A percentile compares a stretch with the other conserved stretches of the same genome.
Evolutionary conservation across 305 asterid species (phyloP).

Genomic region (Salvia sclarea): DNA sequence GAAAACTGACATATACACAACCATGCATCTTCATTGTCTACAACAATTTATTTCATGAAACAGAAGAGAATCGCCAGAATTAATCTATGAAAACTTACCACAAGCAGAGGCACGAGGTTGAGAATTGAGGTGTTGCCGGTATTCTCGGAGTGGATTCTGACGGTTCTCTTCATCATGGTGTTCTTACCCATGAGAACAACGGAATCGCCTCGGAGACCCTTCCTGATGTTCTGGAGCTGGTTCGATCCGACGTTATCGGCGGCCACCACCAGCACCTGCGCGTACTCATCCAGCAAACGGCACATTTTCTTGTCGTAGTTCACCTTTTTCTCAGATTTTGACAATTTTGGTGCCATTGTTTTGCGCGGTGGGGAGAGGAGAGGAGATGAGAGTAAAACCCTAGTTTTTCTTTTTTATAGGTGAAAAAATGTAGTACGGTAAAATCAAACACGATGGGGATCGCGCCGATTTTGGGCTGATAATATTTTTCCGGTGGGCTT

Average conservation of each 20-base stretch:
- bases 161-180: conserved; percentile 85
- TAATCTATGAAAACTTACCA: conserved; percentile 45
- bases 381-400: conserved; percentile 26
- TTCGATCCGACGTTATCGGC: conserved; percentile 91
- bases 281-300: conserved; percentile 66
- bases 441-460: too few species aligned
- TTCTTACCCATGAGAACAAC: conserved; percentile 88
- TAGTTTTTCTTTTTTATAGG: neutral
- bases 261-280: conserved; percentile 66
- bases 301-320: conserved; percentile 72
- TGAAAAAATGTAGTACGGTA: neutral
- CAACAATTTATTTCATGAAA: neutral
- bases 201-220: conserved; percentile 79
- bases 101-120: conserved; percentile 73
- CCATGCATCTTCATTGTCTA: neutral
- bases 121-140: conserved; percentile 65
- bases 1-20: neutral
- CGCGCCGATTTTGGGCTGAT: too few species aligned
- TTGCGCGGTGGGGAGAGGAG: neutral
- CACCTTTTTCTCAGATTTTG: conserved; percentile 78
- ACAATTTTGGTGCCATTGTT: conserved; percentile 57
- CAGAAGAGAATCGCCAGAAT: neutral
- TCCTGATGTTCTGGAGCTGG: conserved; percentile 75
- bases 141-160: conserved; percentile 70
- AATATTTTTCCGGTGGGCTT: too few species aligned